Percentiles rank a stretch among this genome's conserved stretches.
phyloP scores from a whole-genome alignment of 1,284 basidiomycete genomes.

The Trametes hirsuta region DNA sequence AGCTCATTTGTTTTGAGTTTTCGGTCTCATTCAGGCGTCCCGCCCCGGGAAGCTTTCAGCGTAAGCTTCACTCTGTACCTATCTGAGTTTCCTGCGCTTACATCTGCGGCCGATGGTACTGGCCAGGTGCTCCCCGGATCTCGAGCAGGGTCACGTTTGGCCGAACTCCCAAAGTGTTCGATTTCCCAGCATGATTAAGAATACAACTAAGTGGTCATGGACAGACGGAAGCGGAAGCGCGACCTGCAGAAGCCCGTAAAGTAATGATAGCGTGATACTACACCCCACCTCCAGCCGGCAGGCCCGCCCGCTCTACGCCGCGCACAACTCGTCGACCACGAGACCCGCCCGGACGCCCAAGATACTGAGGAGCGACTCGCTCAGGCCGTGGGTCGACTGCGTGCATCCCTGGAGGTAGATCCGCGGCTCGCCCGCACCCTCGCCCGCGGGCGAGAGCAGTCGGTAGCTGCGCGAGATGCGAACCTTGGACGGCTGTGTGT shows the following conservation, averaged over 20 bases:
- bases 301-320: background rate
- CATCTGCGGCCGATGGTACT: too few species aligned
- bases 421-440: conserved; percentile 38
- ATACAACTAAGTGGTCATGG: conserved; percentile 1
- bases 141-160: background rate
- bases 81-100: too few species aligned
- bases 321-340: conserved; percentile 46
- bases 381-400: conserved; percentile 60
- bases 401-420: conserved; percentile 62
- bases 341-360: conserved; percentile 53
- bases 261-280: background rate
- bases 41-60: too few species aligned
- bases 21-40: too few species aligned
- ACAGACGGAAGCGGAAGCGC: background rate
- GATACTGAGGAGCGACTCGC: conserved; percentile 59
- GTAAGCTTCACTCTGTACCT: too few species aligned
- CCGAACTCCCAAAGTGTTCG: background rate
- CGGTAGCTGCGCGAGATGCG: conserved; percentile 51
- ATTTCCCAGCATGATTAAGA: background rate
- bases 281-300: too few species aligned
- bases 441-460: conserved; percentile 39
- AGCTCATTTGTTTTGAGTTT: too few species aligned
- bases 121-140: too few species aligned
- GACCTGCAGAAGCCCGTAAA: background rate
- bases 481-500: conserved; percentile 37